These are phyloP conservation scores for Metschnikowia vanudenii DNA, from an alignment of 805 yeast genomes.

Conservation along the genomic window DNA sequence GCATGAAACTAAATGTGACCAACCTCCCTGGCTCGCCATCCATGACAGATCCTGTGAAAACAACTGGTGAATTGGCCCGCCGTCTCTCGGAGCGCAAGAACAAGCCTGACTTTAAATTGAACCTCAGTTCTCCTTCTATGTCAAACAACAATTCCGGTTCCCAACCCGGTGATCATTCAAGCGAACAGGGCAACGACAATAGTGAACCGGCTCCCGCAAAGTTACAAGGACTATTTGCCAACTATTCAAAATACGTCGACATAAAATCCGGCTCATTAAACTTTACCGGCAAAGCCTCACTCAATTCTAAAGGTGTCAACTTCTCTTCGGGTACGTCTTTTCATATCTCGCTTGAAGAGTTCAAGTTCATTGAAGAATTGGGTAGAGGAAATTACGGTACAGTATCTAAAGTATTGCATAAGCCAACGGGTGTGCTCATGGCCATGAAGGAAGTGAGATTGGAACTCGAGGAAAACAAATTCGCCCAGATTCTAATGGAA, in stretches of 20 bases:
- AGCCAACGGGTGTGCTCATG: slow-evolving; percentile 89
- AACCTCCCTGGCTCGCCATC: slow-evolving; percentile 21
- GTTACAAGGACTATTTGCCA: slow-evolving; percentile 68
- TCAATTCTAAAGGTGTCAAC: slow-evolving; percentile 89
- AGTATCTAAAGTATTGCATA: slow-evolving; percentile 88
- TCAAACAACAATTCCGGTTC: slow-evolving; percentile 12
- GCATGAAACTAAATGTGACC: slow-evolving; percentile 48
- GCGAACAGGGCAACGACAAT: slow-evolving; percentile 16
- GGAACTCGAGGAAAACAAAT: slow-evolving; percentile 90
- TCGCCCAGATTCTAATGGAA: slow-evolving; percentile 94
- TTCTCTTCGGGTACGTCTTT: slow-evolving; percentile 87
- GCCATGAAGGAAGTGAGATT: slow-evolving; percentile 96
- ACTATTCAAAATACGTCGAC: slow-evolving; percentile 85
- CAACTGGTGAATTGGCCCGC: slow-evolving; percentile 37
- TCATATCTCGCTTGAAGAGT: slow-evolving; percentile 79
- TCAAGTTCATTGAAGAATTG: slow-evolving; percentile 78
- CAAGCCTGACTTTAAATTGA: slow-evolving; percentile 39
- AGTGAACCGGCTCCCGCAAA: slow-evolving; percentile 13
- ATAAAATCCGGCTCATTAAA: slow-evolving; percentile 88
- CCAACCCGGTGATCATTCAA: slow-evolving; percentile 21
- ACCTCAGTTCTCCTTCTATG: slow-evolving; percentile 23
- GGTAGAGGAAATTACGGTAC: slow-evolving; percentile 98
- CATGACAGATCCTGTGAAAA: slow-evolving; percentile 16
- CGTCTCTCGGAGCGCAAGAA: slow-evolving; percentile 39
- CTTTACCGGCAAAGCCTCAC: slow-evolving; percentile 89